These are phyloP conservation scores for Pichia heedii DNA, from an alignment of 805 yeast species.

Conservation along the genomic window DNA sequence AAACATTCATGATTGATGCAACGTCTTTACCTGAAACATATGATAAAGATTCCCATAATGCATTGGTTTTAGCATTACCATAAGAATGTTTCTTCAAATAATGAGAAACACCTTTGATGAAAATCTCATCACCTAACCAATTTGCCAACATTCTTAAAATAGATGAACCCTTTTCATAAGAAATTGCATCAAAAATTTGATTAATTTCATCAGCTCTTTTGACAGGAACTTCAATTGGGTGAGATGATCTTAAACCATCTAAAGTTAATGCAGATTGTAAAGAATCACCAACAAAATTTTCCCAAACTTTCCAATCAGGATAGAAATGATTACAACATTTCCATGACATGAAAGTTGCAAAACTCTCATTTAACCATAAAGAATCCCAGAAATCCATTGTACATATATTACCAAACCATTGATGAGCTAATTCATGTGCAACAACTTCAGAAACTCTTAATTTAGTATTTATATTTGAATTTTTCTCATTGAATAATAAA, in stretches of 20 bases:
- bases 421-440: slow-evolving; percentile 86
- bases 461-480: slow-evolving; percentile 44
- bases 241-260: slow-evolving; percentile 59
- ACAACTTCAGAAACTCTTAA: slow-evolving; percentile 76
- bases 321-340: slow-evolving; percentile 58
- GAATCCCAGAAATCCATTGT: slow-evolving; percentile 96
- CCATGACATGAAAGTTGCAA: slow-evolving; percentile 83
- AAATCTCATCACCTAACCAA: slow-evolving; percentile 59
- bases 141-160: slow-evolving; percentile 67
- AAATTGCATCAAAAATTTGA: slow-evolving; percentile 76
- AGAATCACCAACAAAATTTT: slow-evolving; percentile 46
- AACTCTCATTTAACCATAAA: slow-evolving; percentile 83
- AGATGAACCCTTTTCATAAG: slow-evolving; percentile 76
- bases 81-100: slow-evolving; percentile 58
- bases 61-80: slow-evolving; percentile 65
- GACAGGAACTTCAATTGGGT: slow-evolving; percentile 85
- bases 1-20: slow-evolving; percentile 50
- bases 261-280: slow-evolving; percentile 44
- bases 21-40: slow-evolving; percentile 63
- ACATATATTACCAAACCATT: slow-evolving; percentile 86
- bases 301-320: slow-evolving; percentile 78
- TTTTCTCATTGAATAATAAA: slow-evolving; percentile 39
- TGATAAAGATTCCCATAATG: slow-evolving; percentile 60
- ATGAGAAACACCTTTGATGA: slow-evolving; percentile 63
- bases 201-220: slow-evolving; percentile 69